A percentile compares a stretch with the other conserved stretches of the same genome.
Conservation (phyloP, 768 basidiomycete species). For the Auricularia heimuer region DNA sequence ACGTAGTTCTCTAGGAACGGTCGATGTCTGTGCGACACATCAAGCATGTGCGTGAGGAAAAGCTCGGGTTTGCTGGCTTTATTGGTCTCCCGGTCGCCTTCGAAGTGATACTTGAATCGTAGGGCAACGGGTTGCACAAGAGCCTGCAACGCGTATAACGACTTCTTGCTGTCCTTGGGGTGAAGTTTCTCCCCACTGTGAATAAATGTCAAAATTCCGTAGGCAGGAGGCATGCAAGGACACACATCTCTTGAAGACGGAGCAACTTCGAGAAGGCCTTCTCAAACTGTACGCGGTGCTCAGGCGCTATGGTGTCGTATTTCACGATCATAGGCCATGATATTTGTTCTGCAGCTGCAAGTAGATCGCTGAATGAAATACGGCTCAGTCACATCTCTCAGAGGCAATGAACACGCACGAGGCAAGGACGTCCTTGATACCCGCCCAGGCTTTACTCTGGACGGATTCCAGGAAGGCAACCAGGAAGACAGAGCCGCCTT, state of each 20-base stretch:
- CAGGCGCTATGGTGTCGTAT: constrained; percentile 39
- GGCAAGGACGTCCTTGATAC: constrained; percentile 57
- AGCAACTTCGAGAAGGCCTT: constrained; percentile 67
- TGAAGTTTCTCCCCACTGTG: constrained; percentile 46
- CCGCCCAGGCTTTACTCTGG: constrained; percentile 64
- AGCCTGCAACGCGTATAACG: constrained; percentile 72
- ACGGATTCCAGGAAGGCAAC: constrained; percentile 51
- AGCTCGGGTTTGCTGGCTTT: constrained; percentile 97
- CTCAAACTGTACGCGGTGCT: constrained; percentile 60
- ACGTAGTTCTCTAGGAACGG: constrained; percentile 68
- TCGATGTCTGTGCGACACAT: constrained; percentile 77
- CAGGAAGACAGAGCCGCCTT: constrained; percentile 36
- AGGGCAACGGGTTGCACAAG: constrained; percentile 74
- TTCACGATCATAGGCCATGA: constrained; percentile 80
- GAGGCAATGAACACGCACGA: constrained; percentile 34
- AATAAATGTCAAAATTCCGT: neutral
- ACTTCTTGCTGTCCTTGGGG: constrained; percentile 28
- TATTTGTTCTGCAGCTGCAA: constrained; percentile 56
- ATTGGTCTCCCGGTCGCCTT: constrained; percentile 78
- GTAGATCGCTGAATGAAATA: constrained; percentile 40
- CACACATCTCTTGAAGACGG: constrained; percentile 70
- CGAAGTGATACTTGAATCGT: constrained; percentile 94
- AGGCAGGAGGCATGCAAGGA: constrained; percentile 8
- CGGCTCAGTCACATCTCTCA: neutral
- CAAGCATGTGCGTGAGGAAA: constrained; percentile 89